Conservation (phyloP, 352 stramenopile genomes). For the Phytophthora hybrid region DNA sequence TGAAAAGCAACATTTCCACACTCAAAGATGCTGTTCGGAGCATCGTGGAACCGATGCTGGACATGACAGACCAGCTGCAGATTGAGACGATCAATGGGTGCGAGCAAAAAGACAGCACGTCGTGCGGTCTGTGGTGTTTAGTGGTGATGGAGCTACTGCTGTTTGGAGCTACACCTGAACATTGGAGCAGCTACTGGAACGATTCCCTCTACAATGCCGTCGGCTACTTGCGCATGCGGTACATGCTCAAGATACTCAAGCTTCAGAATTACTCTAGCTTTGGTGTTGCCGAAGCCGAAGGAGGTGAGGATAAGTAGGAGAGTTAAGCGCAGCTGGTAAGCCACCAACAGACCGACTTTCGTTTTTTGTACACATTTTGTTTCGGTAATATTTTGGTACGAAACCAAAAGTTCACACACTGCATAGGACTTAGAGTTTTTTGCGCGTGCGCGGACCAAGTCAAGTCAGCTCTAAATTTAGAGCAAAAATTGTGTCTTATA, state of each 20-base stretch:
- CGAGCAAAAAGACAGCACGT: slow-evolving; percentile 1
- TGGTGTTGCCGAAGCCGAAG: too few species aligned
- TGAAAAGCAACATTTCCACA: neutral
- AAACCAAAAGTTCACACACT: too few species aligned
- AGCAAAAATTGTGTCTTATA: too few species aligned
- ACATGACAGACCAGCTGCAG: slow-evolving; percentile 1
- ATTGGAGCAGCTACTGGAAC: slow-evolving; percentile 11
- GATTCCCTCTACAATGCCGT: slow-evolving; percentile 3
- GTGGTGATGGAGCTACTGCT: slow-evolving; percentile 10
- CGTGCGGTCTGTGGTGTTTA: slow-evolving; percentile 9
- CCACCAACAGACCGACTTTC: too few species aligned
- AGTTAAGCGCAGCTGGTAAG: too few species aligned
- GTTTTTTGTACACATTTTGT: too few species aligned
- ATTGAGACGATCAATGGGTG: neutral
- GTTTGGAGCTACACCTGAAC: neutral
- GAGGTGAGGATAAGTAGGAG: too few species aligned
- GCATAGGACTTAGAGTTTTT: too few species aligned
- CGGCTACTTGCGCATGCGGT: neutral
- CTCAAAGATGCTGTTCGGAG: neutral
- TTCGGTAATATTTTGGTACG: too few species aligned
- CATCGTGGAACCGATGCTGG: neutral
- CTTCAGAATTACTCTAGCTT: neutral
- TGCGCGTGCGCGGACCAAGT: too few species aligned
- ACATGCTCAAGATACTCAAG: slow-evolving; percentile 4
- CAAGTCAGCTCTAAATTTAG: too few species aligned